These are phyloP conservation scores for Aquilaria sinensis DNA, from an alignment of 345 rosid species.

Conservation along the genomic window DNA sequence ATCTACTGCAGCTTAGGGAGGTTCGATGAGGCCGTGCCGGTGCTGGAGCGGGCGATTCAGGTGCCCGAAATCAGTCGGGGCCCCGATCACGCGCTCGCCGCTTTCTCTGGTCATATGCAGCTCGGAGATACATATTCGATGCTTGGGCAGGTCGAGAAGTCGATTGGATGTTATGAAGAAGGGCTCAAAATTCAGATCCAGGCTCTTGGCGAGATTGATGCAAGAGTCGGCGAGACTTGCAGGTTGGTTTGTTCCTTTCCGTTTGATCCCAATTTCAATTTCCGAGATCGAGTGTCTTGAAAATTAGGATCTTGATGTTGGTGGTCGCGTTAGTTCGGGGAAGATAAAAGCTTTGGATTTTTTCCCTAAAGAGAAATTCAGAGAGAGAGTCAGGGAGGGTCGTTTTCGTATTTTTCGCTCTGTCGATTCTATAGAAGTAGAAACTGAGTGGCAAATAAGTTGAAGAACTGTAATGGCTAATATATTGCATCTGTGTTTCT, in stretches of 20 bases:
- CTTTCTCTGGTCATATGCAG: constrained; percentile 95
- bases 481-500: background rate
- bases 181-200: constrained; percentile 97
- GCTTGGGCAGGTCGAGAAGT: constrained; percentile 92
- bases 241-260: constrained; percentile 37
- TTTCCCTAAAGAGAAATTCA: background rate
- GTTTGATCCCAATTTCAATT: background rate
- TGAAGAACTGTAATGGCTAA: background rate
- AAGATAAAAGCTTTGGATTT: background rate
- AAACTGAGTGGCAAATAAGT: too few species aligned
- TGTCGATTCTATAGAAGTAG: too few species aligned
- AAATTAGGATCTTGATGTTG: background rate
- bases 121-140: constrained; percentile 91
- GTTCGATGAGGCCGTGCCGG: constrained; percentile 91
- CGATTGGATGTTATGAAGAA: constrained; percentile 74
- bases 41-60: constrained; percentile 67
- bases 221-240: constrained; percentile 99
- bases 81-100: constrained; percentile 85
- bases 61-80: constrained; percentile 77
- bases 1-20: constrained; percentile 90
- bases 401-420: background rate
- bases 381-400: background rate
- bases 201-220: constrained; percentile 89
- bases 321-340: background rate
- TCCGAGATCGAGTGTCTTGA: background rate